A percentile compares a stretch with the other conserved stretches of the same genome.
These are phyloP conservation scores for Solanum medicagineum DNA, from an alignment of 257 asterid genomes.

Conservation along the genomic window DNA sequence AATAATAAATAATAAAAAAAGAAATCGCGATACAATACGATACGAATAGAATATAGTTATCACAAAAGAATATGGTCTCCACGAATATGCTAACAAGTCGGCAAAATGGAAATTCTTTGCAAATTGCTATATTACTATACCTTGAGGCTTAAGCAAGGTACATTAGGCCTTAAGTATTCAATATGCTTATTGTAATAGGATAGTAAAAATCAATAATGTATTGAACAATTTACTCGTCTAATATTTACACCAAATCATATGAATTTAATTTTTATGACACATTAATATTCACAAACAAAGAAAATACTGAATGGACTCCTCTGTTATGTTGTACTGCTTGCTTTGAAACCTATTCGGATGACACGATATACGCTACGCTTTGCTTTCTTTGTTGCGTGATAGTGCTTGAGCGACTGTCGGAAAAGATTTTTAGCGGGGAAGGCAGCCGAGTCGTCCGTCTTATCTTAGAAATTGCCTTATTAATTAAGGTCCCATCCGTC, in stretches of 20 bases:
- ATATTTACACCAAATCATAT: background rate
- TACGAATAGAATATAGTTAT: background rate
- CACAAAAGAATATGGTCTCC: background rate
- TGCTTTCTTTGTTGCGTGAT: no score
- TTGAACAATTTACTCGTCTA: background rate
- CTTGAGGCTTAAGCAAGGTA: background rate
- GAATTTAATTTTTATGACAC: background rate
- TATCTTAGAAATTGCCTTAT: no score
- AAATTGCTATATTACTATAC: background rate
- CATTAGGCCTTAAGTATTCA: background rate
- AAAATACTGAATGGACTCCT: no score
- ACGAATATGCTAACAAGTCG: background rate
- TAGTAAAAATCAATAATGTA: background rate
- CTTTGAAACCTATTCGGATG: no score
- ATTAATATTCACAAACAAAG: no score
- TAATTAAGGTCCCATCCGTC: no score
- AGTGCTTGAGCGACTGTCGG: no score
- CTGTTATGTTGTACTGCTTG: no score
- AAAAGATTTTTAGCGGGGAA: no score
- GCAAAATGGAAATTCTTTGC: background rate
- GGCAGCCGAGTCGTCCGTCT: no score
- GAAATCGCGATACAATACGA: background rate
- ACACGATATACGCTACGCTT: no score
- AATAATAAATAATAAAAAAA: background rate
- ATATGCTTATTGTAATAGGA: background rate